Percentiles rank a stretch among this genome's conserved stretches.
Evolutionary conservation across 495 filamentous ascomycete genomes (phyloP).

Genomic region (Hypoxylon lenormandii): DNA sequence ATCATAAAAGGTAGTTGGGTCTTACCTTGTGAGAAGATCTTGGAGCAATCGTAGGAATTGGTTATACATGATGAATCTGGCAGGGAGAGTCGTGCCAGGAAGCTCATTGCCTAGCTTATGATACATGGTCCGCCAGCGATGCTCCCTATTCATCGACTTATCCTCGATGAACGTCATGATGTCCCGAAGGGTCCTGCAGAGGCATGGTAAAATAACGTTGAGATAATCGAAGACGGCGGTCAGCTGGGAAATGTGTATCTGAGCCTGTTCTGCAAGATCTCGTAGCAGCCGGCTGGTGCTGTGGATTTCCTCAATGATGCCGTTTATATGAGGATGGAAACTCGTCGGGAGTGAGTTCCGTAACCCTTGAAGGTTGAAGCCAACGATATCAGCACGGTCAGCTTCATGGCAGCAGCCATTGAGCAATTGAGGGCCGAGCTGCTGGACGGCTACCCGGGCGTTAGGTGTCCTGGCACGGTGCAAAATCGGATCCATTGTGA

Average conservation of each 20-base stretch:
- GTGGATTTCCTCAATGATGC: constrained; percentile 58
- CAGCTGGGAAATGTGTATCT: constrained; percentile 61
- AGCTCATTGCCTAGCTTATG: constrained; percentile 64
- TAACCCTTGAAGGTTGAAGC: constrained; percentile 57
- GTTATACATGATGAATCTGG: constrained; percentile 66
- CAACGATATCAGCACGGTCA: constrained; percentile 57
- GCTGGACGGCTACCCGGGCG: constrained; percentile 27
- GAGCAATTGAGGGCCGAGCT: constrained; percentile 53
- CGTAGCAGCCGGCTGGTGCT: constrained; percentile 60
- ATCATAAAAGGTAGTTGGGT: background rate
- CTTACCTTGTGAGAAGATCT: constrained; percentile 63
- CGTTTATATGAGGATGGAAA: constrained; percentile 58
- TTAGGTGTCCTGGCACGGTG: constrained; percentile 27
- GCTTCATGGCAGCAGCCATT: constrained; percentile 62
- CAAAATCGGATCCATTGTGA: constrained; percentile 32
- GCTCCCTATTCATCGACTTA: constrained; percentile 57
- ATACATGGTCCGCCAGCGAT: constrained; percentile 66
- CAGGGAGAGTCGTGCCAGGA: constrained; percentile 60
- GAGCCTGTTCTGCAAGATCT: constrained; percentile 64
- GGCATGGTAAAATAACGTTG: constrained; percentile 64
- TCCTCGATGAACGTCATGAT: constrained; percentile 65
- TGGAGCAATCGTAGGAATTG: constrained; percentile 63
- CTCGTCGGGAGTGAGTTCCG: constrained; percentile 54
- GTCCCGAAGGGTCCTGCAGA: constrained; percentile 62
- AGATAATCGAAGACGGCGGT: constrained; percentile 64